phyloP scores from a whole-genome alignment of 2,329 filamentous ascomycete species.

The Pseudopithomyces chartarum region DNA sequence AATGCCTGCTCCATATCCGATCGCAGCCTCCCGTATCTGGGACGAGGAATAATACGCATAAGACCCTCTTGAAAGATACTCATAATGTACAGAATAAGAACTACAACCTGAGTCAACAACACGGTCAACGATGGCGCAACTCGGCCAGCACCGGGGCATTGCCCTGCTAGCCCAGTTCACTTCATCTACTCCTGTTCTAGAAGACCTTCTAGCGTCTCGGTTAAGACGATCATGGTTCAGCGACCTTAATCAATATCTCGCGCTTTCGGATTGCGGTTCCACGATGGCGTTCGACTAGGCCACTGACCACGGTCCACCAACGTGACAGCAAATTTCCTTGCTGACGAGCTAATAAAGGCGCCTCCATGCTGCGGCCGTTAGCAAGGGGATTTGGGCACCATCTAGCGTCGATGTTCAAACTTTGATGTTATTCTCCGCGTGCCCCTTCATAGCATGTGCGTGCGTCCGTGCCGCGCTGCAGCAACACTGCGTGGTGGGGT shows the following conservation, averaged over 20 bases:
- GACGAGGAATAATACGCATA: slow-evolving; percentile 14
- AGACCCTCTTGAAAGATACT: background rate
- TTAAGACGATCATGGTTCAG: slow-evolving; percentile 28
- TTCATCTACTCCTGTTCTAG: slow-evolving; percentile 32
- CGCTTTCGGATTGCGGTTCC: slow-evolving; percentile 18
- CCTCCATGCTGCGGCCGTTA: background rate
- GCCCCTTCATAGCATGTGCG: slow-evolving; percentile 5
- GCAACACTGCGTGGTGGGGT: slow-evolving; percentile 30
- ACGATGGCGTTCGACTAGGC: background rate
- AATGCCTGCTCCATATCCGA: slow-evolving; percentile 13
- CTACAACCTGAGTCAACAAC: background rate
- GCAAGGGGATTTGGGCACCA: slow-evolving; percentile 3
- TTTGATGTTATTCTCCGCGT: slow-evolving; percentile 24
- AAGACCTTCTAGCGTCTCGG: slow-evolving; percentile 32
- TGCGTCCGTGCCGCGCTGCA: slow-evolving; percentile 24
- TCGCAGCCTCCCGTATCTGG: slow-evolving; percentile 19
- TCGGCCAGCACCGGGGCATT: background rate
- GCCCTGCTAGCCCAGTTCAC: slow-evolving; percentile 11
- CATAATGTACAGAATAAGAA: background rate
- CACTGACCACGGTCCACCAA: slow-evolving; percentile 2
- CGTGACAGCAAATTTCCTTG: background rate
- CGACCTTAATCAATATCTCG: slow-evolving; percentile 15
- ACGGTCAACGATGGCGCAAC: background rate
- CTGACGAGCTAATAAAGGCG: background rate
- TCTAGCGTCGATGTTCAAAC: slow-evolving; percentile 1